Percentiles rank a stretch among this genome's conserved stretches.
Conservation (phyloP, 371 early-diverging fungal genomes). For the Mucor saturninus region DNA sequence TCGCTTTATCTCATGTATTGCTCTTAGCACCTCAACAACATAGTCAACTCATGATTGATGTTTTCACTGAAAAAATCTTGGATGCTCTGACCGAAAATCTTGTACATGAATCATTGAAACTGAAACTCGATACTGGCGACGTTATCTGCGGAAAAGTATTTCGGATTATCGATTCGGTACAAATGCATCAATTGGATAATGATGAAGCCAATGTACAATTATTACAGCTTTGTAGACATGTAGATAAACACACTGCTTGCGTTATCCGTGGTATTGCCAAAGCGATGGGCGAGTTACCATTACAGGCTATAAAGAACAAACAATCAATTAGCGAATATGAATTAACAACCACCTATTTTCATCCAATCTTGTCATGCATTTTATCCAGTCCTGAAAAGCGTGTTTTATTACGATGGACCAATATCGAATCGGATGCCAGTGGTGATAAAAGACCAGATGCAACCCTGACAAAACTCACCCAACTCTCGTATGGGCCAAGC, state of each 20-base stretch:
- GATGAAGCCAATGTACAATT: conserved; percentile 26
- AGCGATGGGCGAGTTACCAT: conserved; percentile 27
- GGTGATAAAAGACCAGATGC: conserved; percentile 31
- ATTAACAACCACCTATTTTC: conserved; percentile 9
- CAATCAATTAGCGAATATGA: conserved; percentile 27
- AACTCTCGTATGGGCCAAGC: conserved; percentile 30
- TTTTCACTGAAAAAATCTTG: conserved; percentile 29
- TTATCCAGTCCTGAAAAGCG: conserved; percentile 24
- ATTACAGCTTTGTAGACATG: conserved; percentile 26
- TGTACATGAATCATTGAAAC: conserved; percentile 25
- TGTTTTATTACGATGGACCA: conserved; percentile 26
- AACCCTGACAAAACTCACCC: conserved; percentile 26
- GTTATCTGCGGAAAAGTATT: conserved; percentile 19
- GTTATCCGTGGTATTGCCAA: conserved; percentile 26
- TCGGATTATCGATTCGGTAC: conserved; percentile 26
- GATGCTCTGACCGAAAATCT: conserved; percentile 23
- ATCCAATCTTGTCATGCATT: conserved; percentile 22
- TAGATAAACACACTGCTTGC: conserved; percentile 24
- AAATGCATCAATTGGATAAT: conserved; percentile 25
- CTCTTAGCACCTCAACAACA: conserved; percentile 28
- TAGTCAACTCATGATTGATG: conserved; percentile 22
- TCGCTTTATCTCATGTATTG: conserved; percentile 24
- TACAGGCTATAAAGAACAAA: conserved; percentile 24
- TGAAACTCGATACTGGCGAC: conserved; percentile 17
- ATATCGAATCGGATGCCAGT: conserved; percentile 29